Evolutionary conservation across 2,329 filamentous ascomycete genomes (phyloP).

Genomic region (Intubia oerlemansii): DNA sequence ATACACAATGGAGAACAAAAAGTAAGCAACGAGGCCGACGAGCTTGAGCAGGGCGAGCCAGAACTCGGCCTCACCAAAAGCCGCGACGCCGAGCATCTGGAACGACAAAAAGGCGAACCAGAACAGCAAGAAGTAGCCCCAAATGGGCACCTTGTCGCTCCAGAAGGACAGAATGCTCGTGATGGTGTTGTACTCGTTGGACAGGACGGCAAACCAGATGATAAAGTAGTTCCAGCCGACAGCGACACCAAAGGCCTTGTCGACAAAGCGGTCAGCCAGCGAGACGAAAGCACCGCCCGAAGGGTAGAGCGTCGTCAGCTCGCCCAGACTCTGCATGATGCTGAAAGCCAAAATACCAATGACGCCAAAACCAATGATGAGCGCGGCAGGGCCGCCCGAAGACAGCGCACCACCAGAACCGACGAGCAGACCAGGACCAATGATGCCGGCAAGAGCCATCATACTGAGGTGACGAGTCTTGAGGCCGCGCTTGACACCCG

Average conservation of each 20-base stretch:
- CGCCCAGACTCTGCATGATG: conserved; percentile 54
- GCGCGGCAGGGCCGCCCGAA: conserved; percentile 46
- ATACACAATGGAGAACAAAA: conserved; percentile 52
- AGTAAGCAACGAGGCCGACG: conserved; percentile 46
- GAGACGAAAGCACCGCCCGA: conserved; percentile 51
- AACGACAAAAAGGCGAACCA: conserved; percentile 46
- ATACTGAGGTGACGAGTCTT: conserved; percentile 48
- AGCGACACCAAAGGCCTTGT: conserved; percentile 45
- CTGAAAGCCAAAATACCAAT: conserved; percentile 47
- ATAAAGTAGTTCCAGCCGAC: conserved; percentile 55
- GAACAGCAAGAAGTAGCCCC: conserved; percentile 52
- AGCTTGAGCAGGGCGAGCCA: conserved; percentile 59
- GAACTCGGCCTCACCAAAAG: conserved; percentile 63
- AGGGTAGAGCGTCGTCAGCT: conserved; percentile 53
- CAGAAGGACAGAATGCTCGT: conserved; percentile 45
- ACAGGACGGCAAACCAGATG: conserved; percentile 41
- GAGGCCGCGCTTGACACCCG: conserved; percentile 45
- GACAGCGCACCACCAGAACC: conserved; percentile 48
- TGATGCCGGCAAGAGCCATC: conserved; percentile 41
- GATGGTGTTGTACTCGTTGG: conserved; percentile 52
- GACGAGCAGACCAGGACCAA: conserved; percentile 50
- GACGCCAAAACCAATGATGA: conserved; percentile 52
- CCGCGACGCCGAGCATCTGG: conserved; percentile 50
- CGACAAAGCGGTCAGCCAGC: conserved; percentile 48
- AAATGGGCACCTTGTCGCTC: conserved; percentile 37